Evolutionary conservation across 306 rosid species (phyloP).

Genomic region (Morella rubra): DNA sequence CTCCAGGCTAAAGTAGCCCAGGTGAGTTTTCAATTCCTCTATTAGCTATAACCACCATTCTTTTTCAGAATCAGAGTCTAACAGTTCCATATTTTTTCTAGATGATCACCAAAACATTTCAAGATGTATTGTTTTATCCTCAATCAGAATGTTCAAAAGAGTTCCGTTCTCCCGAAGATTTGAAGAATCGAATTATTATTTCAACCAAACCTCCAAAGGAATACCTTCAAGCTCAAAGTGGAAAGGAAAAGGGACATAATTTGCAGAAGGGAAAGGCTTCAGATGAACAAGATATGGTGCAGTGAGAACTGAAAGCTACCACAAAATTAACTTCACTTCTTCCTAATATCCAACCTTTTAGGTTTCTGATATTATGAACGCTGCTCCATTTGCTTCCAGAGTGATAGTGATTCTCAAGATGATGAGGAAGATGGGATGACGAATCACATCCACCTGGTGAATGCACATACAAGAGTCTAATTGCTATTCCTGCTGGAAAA

Average conservation of each 20-base stretch:
- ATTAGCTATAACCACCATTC: neutral
- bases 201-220: slow-evolving; percentile 75
- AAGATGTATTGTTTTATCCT: slow-evolving; percentile 51
- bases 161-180: slow-evolving; percentile 66
- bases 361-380: slow-evolving; percentile 13
- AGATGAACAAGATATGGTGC: slow-evolving; percentile 45
- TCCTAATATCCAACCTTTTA: neutral
- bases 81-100: slow-evolving; percentile 19
- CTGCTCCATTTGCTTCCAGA: slow-evolving; percentile 38
- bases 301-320: slow-evolving; percentile 19
- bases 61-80: slow-evolving; percentile 12
- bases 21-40: slow-evolving; percentile 32
- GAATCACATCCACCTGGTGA: slow-evolving; percentile 27
- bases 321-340: slow-evolving; percentile 9
- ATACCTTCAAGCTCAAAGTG: slow-evolving; percentile 38
- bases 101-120: slow-evolving; percentile 59
- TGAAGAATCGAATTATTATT: slow-evolving; percentile 50
- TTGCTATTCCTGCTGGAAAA: slow-evolving; percentile 63
- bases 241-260: slow-evolving; percentile 18
- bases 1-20: slow-evolving; percentile 74
- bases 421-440: slow-evolving; percentile 31
- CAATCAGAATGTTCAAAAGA: slow-evolving; percentile 37
- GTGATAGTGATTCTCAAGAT: slow-evolving; percentile 37
- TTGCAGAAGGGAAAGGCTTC: slow-evolving; percentile 36
- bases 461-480: slow-evolving; percentile 44